Evolutionary conservation across 768 basidiomycete genomes (phyloP), one percentile per base, ranked within the genome.

Genomic region (Lyophyllum decastes): DNA sequence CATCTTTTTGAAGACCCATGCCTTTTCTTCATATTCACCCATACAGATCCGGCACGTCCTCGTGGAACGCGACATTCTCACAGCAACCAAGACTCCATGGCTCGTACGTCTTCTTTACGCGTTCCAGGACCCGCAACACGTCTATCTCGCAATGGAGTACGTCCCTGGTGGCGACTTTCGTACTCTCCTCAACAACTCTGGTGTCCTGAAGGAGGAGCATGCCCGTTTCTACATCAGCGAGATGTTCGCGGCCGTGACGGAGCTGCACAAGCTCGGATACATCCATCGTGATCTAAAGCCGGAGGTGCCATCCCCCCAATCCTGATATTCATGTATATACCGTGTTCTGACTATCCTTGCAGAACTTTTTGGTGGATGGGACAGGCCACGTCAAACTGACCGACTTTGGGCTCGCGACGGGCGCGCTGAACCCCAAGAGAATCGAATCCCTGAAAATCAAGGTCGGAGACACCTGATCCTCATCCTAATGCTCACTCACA

Each of bases 61-160:
- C 21, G 93, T 98, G 30, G 97, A 99, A 73, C 88, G 97, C 43
- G 97, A 99, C 71, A 99, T 99, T 67, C 76, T 99, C 61, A 98
- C 95, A 0, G 93, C 95, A 1, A 98, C 96, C 25, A 95, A 96
- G 73, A 96, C 95, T 0, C 94, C 96, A 1, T 99, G 97, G 97
- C 82, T 99, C 57, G 97, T 98, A 47, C 81, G 89, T 24, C 78
- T 99, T 8, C 77, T 99, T 4, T 99, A 99, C 68, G 97, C 97
- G 2, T 99, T 99, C 75, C 97, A 99, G 73, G 96, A 99, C 67
- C 78, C 85, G 0, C 81, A 90, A 54, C 81, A 91, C 65, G 94
- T 98, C 17, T 98, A 95, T 69, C 89, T 98, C 46, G 96, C 96
- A 1, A 98, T 98, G 96, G 95, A 98, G 79, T 98, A 97, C 70